A percentile compares a stretch with the other conserved stretches of the same genome.
These are phyloP conservation scores for Rhynchospora breviuscula DNA, from an alignment of 176 grass and related monocot species.

Conservation along the genomic window DNA sequence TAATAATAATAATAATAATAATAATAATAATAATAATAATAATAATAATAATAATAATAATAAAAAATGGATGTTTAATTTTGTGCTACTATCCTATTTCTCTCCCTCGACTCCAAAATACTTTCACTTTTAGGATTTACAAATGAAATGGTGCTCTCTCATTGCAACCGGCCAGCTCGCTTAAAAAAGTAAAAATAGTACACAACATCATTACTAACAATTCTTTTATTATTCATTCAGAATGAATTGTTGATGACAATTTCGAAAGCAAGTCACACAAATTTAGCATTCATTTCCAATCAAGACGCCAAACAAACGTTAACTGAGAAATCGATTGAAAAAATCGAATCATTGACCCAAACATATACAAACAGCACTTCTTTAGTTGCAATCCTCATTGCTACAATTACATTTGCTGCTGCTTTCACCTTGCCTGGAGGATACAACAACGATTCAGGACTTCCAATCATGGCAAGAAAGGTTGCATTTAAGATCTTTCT, in stretches of 20 bases:
- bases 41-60: no score
- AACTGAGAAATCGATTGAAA: not conserved
- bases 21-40: no score
- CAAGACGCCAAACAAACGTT: not conserved
- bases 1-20: no score
- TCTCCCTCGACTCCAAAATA: no score
- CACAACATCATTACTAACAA: not conserved
- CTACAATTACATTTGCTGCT: not conserved
- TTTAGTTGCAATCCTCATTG: slow-evolving; percentile 11
- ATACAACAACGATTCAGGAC: not conserved
- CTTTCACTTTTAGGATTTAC: no score
- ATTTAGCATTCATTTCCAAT: not conserved
- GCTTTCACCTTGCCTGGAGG: not conserved
- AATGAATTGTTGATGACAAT: slow-evolving; percentile 25
- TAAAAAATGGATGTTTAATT: no score
- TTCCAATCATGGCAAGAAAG: slow-evolving; percentile 17
- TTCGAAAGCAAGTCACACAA: not conserved
- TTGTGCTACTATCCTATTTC: no score
- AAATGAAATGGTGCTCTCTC: not conserved
- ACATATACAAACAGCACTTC: slow-evolving; percentile 22
- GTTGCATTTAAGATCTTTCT: slow-evolving; percentile 11
- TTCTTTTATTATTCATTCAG: not conserved
- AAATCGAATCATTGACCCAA: slow-evolving; percentile 4
- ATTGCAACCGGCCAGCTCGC: not conserved
- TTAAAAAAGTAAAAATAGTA: not conserved